Conservation (phyloP, 768 basidiomycete genomes). For the Lactarius deliciosus region DNA sequence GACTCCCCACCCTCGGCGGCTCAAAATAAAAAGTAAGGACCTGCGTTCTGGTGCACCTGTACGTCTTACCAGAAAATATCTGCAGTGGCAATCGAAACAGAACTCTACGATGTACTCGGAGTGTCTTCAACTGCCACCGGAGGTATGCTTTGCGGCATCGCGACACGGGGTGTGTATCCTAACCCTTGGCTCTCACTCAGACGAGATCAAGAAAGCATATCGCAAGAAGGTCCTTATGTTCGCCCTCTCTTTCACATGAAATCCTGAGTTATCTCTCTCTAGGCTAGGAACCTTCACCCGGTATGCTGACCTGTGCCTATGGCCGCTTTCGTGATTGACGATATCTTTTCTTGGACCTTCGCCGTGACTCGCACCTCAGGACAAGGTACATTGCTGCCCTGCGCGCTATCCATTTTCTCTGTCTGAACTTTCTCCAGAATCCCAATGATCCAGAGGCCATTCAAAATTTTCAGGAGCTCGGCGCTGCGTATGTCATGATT, state of each 20-base stretch:
- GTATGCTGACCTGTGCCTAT: constrained; percentile 44
- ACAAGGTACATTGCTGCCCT: constrained; percentile 51
- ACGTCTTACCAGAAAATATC: not conserved
- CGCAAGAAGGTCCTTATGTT: constrained; percentile 71
- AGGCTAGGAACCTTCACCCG: constrained; percentile 89
- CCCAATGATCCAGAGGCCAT: constrained; percentile 84
- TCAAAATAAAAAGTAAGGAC: constrained; percentile 9
- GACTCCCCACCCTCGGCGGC: constrained; percentile 1
- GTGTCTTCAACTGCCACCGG: constrained; percentile 67
- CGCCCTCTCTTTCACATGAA: constrained; percentile 27
- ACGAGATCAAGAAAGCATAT: constrained; percentile 93
- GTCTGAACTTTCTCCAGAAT: constrained; percentile 52
- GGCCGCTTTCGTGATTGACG: constrained; percentile 10
- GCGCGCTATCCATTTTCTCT: not conserved
- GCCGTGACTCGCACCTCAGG: constrained; percentile 42
- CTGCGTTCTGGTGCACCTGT: not conserved
- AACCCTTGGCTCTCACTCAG: constrained; percentile 39
- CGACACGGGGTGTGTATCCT: constrained; percentile 22
- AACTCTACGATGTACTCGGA: constrained; percentile 83
- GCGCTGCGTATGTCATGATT: constrained; percentile 63
- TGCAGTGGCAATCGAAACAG: constrained; percentile 72
- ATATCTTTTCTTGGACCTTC: constrained; percentile 20
- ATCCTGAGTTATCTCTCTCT: constrained; percentile 30
- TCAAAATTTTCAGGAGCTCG: constrained; percentile 85
- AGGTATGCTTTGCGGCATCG: constrained; percentile 46